Percentiles rank a stretch among this genome's conserved stretches.
phyloP scores from a whole-genome alignment of 192 early-diverging fungal genomes.

The Dimargaris verticillata region DNA sequence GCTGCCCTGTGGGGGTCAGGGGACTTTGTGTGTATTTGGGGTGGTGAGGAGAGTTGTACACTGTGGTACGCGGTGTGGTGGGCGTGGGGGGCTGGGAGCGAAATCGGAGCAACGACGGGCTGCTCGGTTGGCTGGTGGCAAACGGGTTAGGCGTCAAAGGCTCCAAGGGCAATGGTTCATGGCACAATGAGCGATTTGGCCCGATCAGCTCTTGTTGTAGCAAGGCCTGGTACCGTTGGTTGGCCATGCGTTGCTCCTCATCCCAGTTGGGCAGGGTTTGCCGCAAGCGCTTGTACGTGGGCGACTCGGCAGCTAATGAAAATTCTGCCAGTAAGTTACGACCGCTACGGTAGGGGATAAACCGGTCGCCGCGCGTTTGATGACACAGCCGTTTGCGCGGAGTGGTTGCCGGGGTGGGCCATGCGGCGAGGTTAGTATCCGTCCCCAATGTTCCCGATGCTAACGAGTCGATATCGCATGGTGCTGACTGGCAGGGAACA shows the following conservation, averaged over 20 bases:
- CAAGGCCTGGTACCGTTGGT: conserved; percentile 5
- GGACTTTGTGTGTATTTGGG: conserved; percentile 2
- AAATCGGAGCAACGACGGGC: background rate
- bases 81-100: background rate
- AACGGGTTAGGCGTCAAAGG: background rate
- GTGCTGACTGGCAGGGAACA: background rate
- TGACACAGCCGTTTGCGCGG: conserved; percentile 1
- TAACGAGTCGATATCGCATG: background rate
- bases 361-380: conserved; percentile 2
- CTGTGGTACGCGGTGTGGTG: background rate
- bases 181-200: background rate
- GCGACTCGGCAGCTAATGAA: background rate
- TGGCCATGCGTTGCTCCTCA: conserved; percentile 1
- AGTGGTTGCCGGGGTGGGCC: background rate
- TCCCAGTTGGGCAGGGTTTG: background rate
- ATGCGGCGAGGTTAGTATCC: background rate
- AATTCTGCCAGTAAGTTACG: conserved; percentile 6
- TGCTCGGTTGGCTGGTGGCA: background rate
- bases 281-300: background rate
- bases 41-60: background rate
- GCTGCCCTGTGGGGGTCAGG: background rate
- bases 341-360: conserved; percentile 4
- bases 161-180: background rate
- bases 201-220: conserved; percentile 5
- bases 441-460: background rate